phyloP scores from a whole-genome alignment of 225 moss, liverwort and hornwort genomes.

The Pleurozium schreberi region DNA sequence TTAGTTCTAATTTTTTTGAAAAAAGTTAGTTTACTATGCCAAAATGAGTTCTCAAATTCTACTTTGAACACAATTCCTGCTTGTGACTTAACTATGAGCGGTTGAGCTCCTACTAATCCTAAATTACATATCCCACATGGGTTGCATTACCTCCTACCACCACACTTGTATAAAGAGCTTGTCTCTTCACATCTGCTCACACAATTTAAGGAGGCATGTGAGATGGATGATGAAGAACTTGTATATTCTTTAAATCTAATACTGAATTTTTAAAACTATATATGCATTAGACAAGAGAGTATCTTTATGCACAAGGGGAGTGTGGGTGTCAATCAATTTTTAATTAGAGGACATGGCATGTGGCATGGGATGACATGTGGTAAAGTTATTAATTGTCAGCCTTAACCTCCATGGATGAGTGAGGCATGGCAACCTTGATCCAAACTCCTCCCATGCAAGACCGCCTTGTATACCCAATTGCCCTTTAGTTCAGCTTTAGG shows the following conservation, averaged over 20 bases:
- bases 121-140: background rate
- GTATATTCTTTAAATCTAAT: background rate
- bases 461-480: accelerated
- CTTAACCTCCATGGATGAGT: background rate
- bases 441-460: accelerated
- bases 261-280: background rate
- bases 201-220: no score
- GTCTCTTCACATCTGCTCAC: no score
- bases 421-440: accelerated
- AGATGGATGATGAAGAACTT: accelerated
- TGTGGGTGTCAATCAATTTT: background rate
- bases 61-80: background rate
- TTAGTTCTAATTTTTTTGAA: background rate
- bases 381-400: background rate
- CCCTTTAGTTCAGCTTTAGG: accelerated
- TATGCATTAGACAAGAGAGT: background rate
- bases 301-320: background rate
- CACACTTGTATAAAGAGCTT: no score
- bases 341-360: background rate
- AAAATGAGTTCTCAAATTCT: background rate
- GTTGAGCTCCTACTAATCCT: background rate
- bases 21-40: background rate
- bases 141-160: background rate
- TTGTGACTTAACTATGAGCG: background rate
- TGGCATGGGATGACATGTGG: background rate